Percentiles rank a stretch among this genome's conserved stretches.
Conservation (phyloP, 2,329 filamentous ascomycete species). For the Achaetomium macrosporum region DNA sequence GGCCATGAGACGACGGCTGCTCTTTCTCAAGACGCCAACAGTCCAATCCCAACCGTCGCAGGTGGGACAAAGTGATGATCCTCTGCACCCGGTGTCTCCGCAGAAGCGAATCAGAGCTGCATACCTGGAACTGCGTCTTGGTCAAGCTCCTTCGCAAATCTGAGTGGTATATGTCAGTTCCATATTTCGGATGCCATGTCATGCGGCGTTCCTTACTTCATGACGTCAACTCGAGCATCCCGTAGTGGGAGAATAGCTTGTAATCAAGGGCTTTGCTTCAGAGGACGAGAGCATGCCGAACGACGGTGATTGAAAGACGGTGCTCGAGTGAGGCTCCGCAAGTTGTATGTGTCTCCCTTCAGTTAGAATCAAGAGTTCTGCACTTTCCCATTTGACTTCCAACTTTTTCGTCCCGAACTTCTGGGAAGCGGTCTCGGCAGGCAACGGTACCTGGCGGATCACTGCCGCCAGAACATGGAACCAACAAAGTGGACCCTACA, state of each 20-base stretch:
- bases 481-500: not conserved
- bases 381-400: not conserved
- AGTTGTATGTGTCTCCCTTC: not conserved
- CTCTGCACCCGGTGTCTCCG: slow-evolving; percentile 9
- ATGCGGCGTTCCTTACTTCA: slow-evolving; percentile 22
- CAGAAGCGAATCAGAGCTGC: slow-evolving; percentile 13
- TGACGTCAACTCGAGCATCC: slow-evolving; percentile 23
- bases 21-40: not conserved
- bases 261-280: not conserved
- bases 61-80: slow-evolving; percentile 7
- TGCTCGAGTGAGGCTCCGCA: not conserved
- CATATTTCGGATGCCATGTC: not conserved
- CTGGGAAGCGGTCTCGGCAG: slow-evolving; percentile 1
- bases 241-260: slow-evolving; percentile 2
- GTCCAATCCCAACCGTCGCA: not conserved
- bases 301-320: not conserved
- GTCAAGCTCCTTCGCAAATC: slow-evolving; percentile 73
- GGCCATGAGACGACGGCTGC: slow-evolving; percentile 6
- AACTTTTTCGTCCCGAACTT: not conserved
- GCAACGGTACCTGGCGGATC: not conserved
- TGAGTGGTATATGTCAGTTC: slow-evolving; percentile 36
- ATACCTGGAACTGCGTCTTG: slow-evolving; percentile 77
- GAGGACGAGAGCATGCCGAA: not conserved
- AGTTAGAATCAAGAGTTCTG: not conserved
- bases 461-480: not conserved